Evolutionary conservation across 768 basidiomycete species (phyloP), one percentile per base, ranked within the genome.

Genomic region (Pleurotus cornucopiae): DNA sequence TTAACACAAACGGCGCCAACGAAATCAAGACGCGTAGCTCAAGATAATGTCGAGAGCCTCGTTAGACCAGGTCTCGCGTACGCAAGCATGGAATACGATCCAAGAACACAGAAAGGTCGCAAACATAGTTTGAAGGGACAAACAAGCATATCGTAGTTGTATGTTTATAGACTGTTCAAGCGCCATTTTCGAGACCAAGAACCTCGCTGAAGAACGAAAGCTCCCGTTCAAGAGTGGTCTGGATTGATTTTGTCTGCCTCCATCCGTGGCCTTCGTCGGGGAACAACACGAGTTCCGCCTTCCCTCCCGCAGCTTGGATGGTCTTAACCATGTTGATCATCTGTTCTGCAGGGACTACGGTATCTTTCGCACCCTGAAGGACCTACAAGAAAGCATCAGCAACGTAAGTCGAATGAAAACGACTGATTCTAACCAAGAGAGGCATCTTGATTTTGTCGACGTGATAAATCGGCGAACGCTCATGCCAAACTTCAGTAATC

Each of bases 311-410:
- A 49, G 68, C 67, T 48, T 70, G 63, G 57, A 81, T 73, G 25
- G 62, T 67, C 21, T 74, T 63, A 14, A 76, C 72, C 55, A 81
- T 79, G 5, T 55, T 58, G 34, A 69, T 63, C 2, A 81, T 75
- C 58, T 86, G 83, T 3, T 70, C 67, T 0, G 81, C 79, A 0
- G 76, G 84, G 0, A 86, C 82, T 34, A 84, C 67, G 39, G 67
- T 66, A 64, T 82, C 80, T 0, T 67, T 61, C 1, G 68, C 59
- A 13, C 81, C 81, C 67, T 85, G 81, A 21, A 84, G 67, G 38
- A 81, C 71, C 82, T 82, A 54, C 3, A 14, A 1, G 13, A 1
- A 37, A 6, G 46, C 40, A 16, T 23, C 12, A 11, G 5, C 2
- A 46, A 6, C 7, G 30, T 6, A 9, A 11, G 7, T 30, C 11